Conservation (phyloP, 2,329 filamentous ascomycete species). For the Penicillium sp. region DNA sequence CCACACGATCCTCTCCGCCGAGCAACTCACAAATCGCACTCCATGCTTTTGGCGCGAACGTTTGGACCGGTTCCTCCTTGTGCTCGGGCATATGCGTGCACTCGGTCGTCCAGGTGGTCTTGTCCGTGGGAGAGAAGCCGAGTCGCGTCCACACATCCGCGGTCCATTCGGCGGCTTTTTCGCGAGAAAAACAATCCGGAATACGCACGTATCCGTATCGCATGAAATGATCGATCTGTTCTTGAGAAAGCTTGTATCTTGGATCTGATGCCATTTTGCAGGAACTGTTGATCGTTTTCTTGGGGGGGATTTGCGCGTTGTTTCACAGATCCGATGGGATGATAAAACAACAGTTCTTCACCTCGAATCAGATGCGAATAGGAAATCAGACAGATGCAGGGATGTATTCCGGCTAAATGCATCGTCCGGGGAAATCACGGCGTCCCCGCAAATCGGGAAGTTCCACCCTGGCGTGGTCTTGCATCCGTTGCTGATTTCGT, state of each 20-base stretch:
- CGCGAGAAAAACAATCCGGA: conserved; percentile 47
- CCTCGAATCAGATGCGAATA: too few species aligned
- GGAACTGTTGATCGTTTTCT: not conserved
- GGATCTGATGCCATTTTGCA: not conserved
- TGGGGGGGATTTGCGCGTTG: too few species aligned
- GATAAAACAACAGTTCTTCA: too few species aligned
- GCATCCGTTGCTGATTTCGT: too few species aligned
- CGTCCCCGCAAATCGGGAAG: too few species aligned
- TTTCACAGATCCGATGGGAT: too few species aligned
- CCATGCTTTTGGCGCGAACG: conserved; percentile 62
- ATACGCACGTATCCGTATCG: conserved; percentile 53
- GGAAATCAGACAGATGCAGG: too few species aligned
- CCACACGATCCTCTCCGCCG: conserved; percentile 55
- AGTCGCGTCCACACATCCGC: conserved; percentile 57
- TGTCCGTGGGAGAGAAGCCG: conserved; percentile 58
- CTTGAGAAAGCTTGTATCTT: conserved; percentile 35
- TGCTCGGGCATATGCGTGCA: conserved; percentile 61
- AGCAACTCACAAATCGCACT: conserved; percentile 60
- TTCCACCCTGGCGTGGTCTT: too few species aligned
- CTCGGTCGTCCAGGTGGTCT: conserved; percentile 58
- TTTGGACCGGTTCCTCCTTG: conserved; percentile 48
- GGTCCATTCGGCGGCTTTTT: conserved; percentile 46
- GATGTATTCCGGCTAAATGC: too few species aligned
- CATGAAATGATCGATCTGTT: conserved; percentile 51
- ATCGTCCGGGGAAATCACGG: too few species aligned